Conservation (phyloP, 352 stramenopile genomes). For the Phytophthora palmivora region DNA sequence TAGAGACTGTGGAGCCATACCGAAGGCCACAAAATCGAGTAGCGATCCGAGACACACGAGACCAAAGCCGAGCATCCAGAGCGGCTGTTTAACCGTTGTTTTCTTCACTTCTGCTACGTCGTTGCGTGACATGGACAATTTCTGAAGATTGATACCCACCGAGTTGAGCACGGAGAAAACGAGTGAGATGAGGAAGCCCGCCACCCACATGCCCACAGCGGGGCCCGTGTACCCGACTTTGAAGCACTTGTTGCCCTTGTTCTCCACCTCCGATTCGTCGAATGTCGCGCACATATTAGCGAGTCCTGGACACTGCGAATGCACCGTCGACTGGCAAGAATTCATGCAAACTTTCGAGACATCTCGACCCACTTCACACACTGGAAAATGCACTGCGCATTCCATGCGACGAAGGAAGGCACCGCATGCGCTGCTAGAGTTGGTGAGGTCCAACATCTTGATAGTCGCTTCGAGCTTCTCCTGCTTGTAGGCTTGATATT, state of each 20-base stretch:
- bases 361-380: constrained; percentile 84
- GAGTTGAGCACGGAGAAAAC: constrained; percentile 91
- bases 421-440: constrained; percentile 69
- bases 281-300: constrained; percentile 62
- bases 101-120: constrained; percentile 71
- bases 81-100: constrained; percentile 82
- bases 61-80: constrained; percentile 90
- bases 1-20: constrained; percentile 91
- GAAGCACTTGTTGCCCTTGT: constrained; percentile 82
- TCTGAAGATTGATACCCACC: constrained; percentile 92
- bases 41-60: constrained; percentile 86
- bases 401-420: constrained; percentile 64
- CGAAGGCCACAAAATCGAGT: constrained; percentile 92
- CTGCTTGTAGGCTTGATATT: constrained; percentile 50
- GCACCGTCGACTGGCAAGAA: constrained; percentile 68
- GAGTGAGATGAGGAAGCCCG: constrained; percentile 88
- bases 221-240: constrained; percentile 76
- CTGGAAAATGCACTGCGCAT: constrained; percentile 79
- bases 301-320: constrained; percentile 71
- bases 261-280: constrained; percentile 51
- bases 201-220: constrained; percentile 84
- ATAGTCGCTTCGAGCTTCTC: constrained; percentile 49
- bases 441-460: constrained; percentile 62
- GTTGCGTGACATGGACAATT: constrained; percentile 88
- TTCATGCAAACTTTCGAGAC: constrained; percentile 64